Evolutionary conservation across 2,329 filamentous ascomycete species (phyloP).

Genomic region (Colletotrichum gloeosporioides): DNA sequence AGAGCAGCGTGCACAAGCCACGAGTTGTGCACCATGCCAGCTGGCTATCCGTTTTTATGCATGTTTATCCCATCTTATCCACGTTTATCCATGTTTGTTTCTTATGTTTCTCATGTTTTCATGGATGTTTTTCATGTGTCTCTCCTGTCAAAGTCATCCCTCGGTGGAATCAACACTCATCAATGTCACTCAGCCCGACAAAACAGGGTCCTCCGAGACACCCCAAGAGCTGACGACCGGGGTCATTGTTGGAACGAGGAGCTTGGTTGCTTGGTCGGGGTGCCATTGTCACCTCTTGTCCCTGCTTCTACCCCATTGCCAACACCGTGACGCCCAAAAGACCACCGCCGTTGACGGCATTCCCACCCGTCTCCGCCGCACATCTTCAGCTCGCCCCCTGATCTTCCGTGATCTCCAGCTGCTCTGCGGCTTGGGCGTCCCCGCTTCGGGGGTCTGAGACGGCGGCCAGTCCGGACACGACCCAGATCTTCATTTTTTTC

Average conservation of each 20-base stretch:
- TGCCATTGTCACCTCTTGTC: neutral
- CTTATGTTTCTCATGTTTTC: neutral
- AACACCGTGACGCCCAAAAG: neutral
- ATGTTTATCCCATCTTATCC: neutral
- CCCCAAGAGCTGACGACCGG: neutral
- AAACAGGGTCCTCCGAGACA: conserved; percentile 11
- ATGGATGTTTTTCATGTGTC: neutral
- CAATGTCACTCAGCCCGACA: neutral
- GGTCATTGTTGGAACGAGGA: neutral
- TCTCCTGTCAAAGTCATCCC: neutral
- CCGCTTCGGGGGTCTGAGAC: conserved; percentile 10
- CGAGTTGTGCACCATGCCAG: neutral
- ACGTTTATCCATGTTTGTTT: neutral
- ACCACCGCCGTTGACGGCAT: neutral
- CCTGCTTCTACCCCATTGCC: neutral
- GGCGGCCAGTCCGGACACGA: conserved; percentile 1
- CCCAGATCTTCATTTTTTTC: neutral
- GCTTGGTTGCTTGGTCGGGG: neutral
- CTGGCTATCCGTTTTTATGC: neutral
- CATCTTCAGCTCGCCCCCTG: neutral
- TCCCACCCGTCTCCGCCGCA: neutral
- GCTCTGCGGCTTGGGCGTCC: neutral
- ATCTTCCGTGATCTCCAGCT: conserved; percentile 1
- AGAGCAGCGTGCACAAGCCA: neutral
- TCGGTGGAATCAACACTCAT: neutral